A percentile compares a stretch with the other conserved stretches of the same genome.
phyloP scores from a whole-genome alignment of 768 basidiomycete genomes.

The Suillus paluster region DNA sequence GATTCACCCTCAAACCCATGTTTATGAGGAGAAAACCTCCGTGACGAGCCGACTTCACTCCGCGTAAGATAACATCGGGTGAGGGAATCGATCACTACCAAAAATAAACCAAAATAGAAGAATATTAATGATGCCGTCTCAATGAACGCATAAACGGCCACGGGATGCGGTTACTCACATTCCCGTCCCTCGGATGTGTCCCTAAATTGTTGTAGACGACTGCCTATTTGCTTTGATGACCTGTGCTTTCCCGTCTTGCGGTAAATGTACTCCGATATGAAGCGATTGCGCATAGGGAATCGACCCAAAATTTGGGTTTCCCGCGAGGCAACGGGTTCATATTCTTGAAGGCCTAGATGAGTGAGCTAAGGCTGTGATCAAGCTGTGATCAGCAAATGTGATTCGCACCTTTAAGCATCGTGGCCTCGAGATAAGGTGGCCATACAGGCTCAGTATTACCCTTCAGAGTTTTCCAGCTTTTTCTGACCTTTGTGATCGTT shows the following conservation, averaged over 20 bases:
- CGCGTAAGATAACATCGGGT: conserved; percentile 38
- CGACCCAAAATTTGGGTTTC: conserved; percentile 75
- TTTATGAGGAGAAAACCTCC: conserved; percentile 19
- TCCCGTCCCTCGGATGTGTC: conserved; percentile 75
- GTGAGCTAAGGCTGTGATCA: conserved; percentile 22
- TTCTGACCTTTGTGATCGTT: conserved; percentile 68
- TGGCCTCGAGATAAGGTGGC: conserved; percentile 80
- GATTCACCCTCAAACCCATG: conserved; percentile 18
- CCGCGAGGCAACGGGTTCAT: conserved; percentile 72
- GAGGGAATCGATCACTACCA: conserved; percentile 40
- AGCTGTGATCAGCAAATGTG: conserved; percentile 11
- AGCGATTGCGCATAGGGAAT: conserved; percentile 79
- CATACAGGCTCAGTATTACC: conserved; percentile 74
- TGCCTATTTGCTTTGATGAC: conserved; percentile 81
- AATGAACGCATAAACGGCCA: conserved; percentile 24
- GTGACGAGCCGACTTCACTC: conserved; percentile 26
- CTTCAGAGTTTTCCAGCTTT: conserved; percentile 76
- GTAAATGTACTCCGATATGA: conserved; percentile 79
- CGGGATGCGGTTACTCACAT: conserved; percentile 48
- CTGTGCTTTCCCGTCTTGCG: conserved; percentile 69
- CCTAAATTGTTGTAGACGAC: conserved; percentile 76
- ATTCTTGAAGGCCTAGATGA: conserved; percentile 65
- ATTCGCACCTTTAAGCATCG: conserved; percentile 68
- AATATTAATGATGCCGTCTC: conserved; percentile 30
- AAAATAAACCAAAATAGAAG: conserved; percentile 33